These are phyloP conservation scores for Trichoderma afroharzianum DNA, from an alignment of 2,329 filamentous ascomycete species.

Conservation along the genomic window DNA sequence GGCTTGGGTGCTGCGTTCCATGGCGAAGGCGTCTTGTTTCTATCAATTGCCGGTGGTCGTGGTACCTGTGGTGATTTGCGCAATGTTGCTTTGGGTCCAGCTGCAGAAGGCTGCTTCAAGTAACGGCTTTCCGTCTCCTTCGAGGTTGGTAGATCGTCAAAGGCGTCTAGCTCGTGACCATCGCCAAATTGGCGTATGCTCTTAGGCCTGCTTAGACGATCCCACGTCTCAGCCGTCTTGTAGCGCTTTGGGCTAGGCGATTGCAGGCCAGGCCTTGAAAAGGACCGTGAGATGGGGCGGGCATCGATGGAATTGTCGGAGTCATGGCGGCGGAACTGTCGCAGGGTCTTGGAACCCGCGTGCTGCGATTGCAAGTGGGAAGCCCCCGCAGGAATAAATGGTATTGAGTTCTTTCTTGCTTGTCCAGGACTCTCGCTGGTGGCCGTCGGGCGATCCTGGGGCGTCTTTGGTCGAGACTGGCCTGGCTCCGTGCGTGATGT, in stretches of 20 bases:
- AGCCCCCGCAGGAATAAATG: constrained; percentile 76
- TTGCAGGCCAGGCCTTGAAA: constrained; percentile 56
- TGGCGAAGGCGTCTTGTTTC: constrained; percentile 51
- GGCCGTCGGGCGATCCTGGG: constrained; percentile 57
- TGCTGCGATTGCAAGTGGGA: constrained; percentile 76
- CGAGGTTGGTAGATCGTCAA: constrained; percentile 93
- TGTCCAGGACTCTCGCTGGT: constrained; percentile 46
- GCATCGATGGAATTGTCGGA: constrained; percentile 66
- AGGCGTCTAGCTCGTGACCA: constrained; percentile 85
- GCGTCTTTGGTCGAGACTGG: constrained; percentile 66
- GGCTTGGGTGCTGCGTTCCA: constrained; percentile 45
- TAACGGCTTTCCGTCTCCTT: constrained; percentile 76
- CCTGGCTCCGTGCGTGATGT: constrained; percentile 54
- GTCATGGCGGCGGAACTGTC: constrained; percentile 74
- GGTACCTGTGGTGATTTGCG: constrained; percentile 56
- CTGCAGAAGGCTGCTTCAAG: constrained; percentile 71
- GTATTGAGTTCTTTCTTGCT: constrained; percentile 58
- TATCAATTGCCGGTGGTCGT: constrained; percentile 41
- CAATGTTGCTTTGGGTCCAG: constrained; percentile 60
- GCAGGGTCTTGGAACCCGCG: constrained; percentile 65
- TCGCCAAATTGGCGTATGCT: constrained; percentile 68
- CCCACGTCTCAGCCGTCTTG: constrained; percentile 48
- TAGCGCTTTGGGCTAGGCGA: constrained; percentile 57
- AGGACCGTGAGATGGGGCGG: constrained; percentile 53
- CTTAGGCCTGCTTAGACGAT: constrained; percentile 68